These are phyloP conservation scores for Ambrosia artemisiifolia DNA, from an alignment of 129 eudicot genomes.

Conservation along the genomic window DNA sequence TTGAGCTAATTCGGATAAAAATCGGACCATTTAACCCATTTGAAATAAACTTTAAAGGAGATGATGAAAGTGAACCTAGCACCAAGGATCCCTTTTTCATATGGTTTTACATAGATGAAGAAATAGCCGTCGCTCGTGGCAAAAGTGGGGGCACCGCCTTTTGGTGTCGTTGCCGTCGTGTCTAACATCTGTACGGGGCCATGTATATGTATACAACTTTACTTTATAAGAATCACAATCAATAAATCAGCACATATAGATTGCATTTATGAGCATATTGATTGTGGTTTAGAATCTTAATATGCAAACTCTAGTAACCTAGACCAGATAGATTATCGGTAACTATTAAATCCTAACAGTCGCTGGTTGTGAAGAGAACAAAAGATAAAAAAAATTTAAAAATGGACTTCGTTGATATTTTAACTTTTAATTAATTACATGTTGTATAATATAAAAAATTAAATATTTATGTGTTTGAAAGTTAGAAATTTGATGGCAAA, in stretches of 20 bases:
- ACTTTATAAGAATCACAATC: background rate
- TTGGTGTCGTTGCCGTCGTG: slow-evolving; percentile 82
- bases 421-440: no score
- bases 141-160: slow-evolving; percentile 97
- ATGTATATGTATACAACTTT: background rate
- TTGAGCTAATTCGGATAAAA: slow-evolving; percentile 70
- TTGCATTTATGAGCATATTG: background rate
- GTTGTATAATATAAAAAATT: no score
- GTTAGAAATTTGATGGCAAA: no score
- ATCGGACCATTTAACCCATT: slow-evolving; percentile 74
- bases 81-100: slow-evolving; percentile 83
- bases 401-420: no score
- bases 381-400: no score
- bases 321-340: no score
- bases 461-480: no score
- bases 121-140: slow-evolving; percentile 95
- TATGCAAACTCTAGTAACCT: no score
- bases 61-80: slow-evolving; percentile 83
- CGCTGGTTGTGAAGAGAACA: no score
- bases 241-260: background rate
- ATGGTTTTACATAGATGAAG: slow-evolving; percentile 92
- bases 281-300: background rate
- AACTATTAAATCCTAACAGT: no score
- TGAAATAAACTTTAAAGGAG: slow-evolving; percentile 60
- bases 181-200: background rate